phyloP scores from a whole-genome alignment of 371 early-diverging fungal species.

The Choanephora cucurbitarum region DNA sequence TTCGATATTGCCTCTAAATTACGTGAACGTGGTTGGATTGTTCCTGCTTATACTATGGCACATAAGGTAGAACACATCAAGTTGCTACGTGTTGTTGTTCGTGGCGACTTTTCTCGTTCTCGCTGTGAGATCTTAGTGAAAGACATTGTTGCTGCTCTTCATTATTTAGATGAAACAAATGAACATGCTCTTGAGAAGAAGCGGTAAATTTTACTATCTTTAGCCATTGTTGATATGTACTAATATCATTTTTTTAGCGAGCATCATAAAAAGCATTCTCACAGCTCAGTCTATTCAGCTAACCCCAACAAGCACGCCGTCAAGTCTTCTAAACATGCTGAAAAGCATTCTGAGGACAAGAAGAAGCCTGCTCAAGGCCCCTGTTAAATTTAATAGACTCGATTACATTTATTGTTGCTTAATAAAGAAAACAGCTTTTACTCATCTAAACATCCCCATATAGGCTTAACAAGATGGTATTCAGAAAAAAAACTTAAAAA shows the following conservation, averaged over 20 bases:
- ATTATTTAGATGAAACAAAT: slow-evolving; percentile 35
- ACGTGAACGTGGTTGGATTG: slow-evolving; percentile 63
- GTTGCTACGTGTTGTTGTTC: slow-evolving; percentile 58
- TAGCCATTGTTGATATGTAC: no score
- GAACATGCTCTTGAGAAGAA: slow-evolving; percentile 23
- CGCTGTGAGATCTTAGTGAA: slow-evolving; percentile 45
- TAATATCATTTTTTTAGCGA: slow-evolving; percentile 15
- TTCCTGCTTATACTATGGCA: slow-evolving; percentile 61
- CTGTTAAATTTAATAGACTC: slow-evolving; percentile 15
- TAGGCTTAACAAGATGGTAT: no score
- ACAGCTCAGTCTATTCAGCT: slow-evolving; percentile 24
- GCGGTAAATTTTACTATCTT: slow-evolving; percentile 5
- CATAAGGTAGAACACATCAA: slow-evolving; percentile 48
- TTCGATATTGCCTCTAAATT: slow-evolving; percentile 53
- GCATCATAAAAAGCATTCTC: slow-evolving; percentile 24
- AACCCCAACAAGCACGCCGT: slow-evolving; percentile 11
- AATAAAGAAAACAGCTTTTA: no score
- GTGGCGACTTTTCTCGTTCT: slow-evolving; percentile 53
- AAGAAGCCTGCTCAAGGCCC: slow-evolving; percentile 12
- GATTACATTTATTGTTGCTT: no score
- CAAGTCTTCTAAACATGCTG: neutral
- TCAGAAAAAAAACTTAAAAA: no score
- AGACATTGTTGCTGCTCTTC: slow-evolving; percentile 40
- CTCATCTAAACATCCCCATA: no score
- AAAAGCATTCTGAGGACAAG: neutral